These are phyloP conservation scores for Penicillium sp. DNA, from an alignment of 2,329 filamentous ascomycete species.

Conservation along the genomic window DNA sequence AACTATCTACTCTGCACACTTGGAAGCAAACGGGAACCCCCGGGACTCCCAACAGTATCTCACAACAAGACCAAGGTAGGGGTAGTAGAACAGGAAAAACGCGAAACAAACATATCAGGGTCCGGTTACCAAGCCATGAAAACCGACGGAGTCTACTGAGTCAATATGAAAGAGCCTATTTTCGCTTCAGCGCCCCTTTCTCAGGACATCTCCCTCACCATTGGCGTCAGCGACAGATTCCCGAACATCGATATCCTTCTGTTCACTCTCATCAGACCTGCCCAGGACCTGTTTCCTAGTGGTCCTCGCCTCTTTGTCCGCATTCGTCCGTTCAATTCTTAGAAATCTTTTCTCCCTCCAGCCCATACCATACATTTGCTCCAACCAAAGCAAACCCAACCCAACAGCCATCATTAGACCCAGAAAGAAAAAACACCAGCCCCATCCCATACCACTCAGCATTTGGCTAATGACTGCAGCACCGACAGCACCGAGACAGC, in stretches of 20 bases:
- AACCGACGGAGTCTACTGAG: neutral
- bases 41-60: no score
- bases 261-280: neutral
- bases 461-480: constrained; percentile 28
- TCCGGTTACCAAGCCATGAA: no score
- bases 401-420: constrained; percentile 16
- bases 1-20: no score
- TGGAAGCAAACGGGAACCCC: no score
- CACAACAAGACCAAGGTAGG: no score
- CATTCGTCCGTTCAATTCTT: constrained; percentile 12
- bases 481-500: constrained; percentile 28
- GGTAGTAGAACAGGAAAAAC: no score
- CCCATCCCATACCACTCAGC: constrained; percentile 25
- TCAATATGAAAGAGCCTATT: neutral
- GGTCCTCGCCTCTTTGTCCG: neutral
- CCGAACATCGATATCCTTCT: neutral
- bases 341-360: constrained; percentile 20
- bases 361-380: constrained; percentile 18
- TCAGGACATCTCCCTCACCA: neutral
- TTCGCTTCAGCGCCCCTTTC: neutral
- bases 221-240: neutral
- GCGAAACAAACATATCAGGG: no score
- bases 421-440: constrained; percentile 31
- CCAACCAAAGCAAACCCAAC: constrained; percentile 18
- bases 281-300: neutral